phyloP scores from a whole-genome alignment of 192 early-diverging fungal genomes.

The Obelidium mucronatum region DNA sequence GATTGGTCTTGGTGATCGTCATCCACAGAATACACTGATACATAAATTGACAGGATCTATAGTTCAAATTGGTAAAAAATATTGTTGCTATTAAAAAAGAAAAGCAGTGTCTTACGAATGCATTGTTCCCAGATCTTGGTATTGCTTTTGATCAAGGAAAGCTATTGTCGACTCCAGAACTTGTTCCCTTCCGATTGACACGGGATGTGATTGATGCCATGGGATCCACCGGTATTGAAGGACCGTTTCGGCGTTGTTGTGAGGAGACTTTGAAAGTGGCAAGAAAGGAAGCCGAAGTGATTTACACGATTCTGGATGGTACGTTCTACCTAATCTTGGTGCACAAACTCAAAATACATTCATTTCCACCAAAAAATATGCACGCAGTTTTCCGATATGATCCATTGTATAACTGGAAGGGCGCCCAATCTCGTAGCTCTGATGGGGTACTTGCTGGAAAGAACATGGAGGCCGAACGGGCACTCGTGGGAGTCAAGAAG shows the following conservation, averaged over 20 bases:
- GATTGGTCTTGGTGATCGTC: constrained; percentile 88
- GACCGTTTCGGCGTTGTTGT: constrained; percentile 79
- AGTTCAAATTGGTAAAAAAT: constrained; percentile 78
- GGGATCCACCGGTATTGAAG: constrained; percentile 82
- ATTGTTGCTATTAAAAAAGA: not conserved
- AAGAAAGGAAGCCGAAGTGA: constrained; percentile 78
- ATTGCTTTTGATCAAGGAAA: constrained; percentile 97
- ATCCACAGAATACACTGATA: constrained; percentile 91
- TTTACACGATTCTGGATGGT: constrained; percentile 84
- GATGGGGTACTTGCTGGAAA: constrained; percentile 34
- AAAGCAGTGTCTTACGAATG: not conserved
- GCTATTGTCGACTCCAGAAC: constrained; percentile 83
- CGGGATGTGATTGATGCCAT: constrained; percentile 89
- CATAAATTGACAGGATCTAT: constrained; percentile 82
- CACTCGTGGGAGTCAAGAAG: constrained; percentile 66
- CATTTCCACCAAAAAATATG: not conserved
- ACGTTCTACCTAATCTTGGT: not conserved
- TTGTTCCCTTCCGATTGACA: constrained; percentile 92
- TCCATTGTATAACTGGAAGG: constrained; percentile 79
- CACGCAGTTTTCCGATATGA: constrained; percentile 85
- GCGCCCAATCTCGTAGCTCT: constrained; percentile 12
- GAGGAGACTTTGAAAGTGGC: constrained; percentile 82
- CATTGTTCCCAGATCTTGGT: constrained; percentile 77
- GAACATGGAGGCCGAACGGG: constrained; percentile 75
- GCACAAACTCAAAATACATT: not conserved